phyloP scores from a whole-genome alignment of 805 yeast genomes.

The Komagataella mondaviorum region DNA sequence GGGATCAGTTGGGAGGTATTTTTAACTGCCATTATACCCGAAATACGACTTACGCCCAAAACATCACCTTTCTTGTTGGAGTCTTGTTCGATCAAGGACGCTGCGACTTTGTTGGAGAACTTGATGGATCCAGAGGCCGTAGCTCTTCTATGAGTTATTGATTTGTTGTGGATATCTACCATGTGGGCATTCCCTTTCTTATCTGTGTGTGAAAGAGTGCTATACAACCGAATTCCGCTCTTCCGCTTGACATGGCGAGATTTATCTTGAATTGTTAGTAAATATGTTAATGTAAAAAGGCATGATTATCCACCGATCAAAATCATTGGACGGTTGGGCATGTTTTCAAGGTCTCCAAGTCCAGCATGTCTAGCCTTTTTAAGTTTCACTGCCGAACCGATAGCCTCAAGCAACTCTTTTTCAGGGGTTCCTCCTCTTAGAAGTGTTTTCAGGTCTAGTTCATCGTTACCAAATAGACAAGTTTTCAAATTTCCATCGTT shows the following conservation, averaged over 20 bases:
- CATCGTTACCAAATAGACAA: slow-evolving; percentile 39
- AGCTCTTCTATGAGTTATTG: slow-evolving; percentile 25
- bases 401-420: slow-evolving; percentile 21
- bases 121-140: slow-evolving; percentile 26
- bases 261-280: slow-evolving; percentile 2
- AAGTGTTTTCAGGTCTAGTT: slow-evolving; percentile 31
- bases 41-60: slow-evolving; percentile 28
- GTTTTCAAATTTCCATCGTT: slow-evolving; percentile 42
- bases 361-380: slow-evolving; percentile 42
- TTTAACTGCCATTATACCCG: slow-evolving; percentile 40
- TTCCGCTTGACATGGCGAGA: not conserved
- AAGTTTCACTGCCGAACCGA: slow-evolving; percentile 29
- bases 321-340: slow-evolving; percentile 43
- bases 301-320: slow-evolving; percentile 35
- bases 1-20: slow-evolving; percentile 32
- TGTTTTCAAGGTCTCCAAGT: slow-evolving; percentile 26
- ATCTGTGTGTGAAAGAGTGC: slow-evolving; percentile 23
- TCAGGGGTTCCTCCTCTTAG: slow-evolving; percentile 23
- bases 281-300: not conserved
- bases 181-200: slow-evolving; percentile 28
- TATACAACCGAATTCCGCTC: not conserved
- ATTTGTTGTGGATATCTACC: slow-evolving; percentile 33
- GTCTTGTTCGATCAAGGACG: slow-evolving; percentile 19
- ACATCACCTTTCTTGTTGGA: slow-evolving; percentile 40
- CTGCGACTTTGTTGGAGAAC: slow-evolving; percentile 21